Conservation (phyloP, 1,284 basidiomycete species). For the Earliella scabrosa region DNA sequence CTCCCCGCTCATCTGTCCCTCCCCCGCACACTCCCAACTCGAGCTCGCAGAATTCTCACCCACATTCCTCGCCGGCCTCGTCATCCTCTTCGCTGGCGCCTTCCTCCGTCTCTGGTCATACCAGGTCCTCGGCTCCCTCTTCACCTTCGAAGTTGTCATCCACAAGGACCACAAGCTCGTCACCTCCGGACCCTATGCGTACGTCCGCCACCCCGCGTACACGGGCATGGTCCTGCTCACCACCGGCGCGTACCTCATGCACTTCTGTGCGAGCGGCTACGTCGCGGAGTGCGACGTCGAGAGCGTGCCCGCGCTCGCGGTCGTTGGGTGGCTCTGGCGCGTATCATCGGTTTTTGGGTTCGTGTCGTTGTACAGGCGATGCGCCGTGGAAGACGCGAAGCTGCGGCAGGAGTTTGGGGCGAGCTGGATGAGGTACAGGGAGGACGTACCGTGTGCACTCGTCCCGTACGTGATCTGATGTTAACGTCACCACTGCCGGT, state of each 20-base stretch:
- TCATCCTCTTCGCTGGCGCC: not conserved
- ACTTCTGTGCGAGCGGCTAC: not conserved
- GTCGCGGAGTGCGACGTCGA: not conserved
- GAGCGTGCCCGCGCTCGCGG: too few relatives aligned
- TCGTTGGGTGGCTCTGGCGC: not conserved
- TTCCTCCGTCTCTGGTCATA: conserved; percentile 3
- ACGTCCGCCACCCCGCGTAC: conserved; percentile 16
- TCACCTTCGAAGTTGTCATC: conserved; percentile 10
- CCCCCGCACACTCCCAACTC: too few relatives aligned
- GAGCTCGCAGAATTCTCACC: too few relatives aligned
- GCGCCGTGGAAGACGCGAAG: not conserved
- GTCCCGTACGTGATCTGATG: too few relatives aligned
- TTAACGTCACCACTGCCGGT: too few relatives aligned
- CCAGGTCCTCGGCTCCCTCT: conserved; percentile 14
- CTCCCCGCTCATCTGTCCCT: too few relatives aligned
- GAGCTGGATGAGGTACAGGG: conserved; percentile 1
- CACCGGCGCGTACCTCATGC: not conserved
- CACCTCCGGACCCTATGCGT: conserved; percentile 15
- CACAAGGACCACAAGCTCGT: conserved; percentile 14
- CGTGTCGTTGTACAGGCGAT: not conserved
- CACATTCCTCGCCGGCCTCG: not conserved
- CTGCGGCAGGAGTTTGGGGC: not conserved
- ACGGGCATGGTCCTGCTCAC: not conserved
- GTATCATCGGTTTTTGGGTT: not conserved
- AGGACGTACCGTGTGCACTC: too few relatives aligned